Base-by-base conservation (phyloP, 106 monocot genomes). In the Dendrobium officinale region DNA sequence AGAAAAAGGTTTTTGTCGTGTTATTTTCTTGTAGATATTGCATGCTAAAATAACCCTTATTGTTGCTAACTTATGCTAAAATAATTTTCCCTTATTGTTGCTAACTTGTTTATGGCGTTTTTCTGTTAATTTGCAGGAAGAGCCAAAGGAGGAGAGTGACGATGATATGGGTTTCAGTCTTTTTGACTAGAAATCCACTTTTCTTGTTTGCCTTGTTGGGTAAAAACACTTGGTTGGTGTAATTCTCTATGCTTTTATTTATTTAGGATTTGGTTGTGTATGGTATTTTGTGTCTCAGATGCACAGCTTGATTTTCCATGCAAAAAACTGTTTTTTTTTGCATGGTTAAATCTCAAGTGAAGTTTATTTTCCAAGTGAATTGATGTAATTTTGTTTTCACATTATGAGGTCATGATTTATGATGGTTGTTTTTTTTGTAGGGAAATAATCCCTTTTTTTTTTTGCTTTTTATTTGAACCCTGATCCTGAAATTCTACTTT, bases 81-180 rank as follows among this genome's bases (percentile, higher is more conserved):
- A 27, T 22, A 44, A n/a, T 19, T 9, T 4, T n/a, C 43, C 6
- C 1, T 43, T 2, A 2, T 13, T 17, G 72, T 24, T 74, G 6
- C 18, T 44, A 37, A 74, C 74, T 74, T 43, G 33, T 33, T 66
- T 33, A 64, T 48, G 26, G 31, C 4, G 11, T 70, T 70, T 70
- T 16, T 70, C 16, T 9, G 3, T 48, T 70, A 20, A 43, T 27
- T 64, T 80, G 22, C 47, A 80, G 80, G 80, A 80, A 22, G 81
- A 81, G 24, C 41, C 72, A 18, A 81, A 81, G 74, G 81, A 81
- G 70, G 81, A 81, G 24, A 81, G 81, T 9, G 81, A 81, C 42
- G 81, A 81, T 33, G 81, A 81, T 67, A 81, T 81, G 81, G 81
- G 81, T 17, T 81, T 81, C 81, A 73, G 73, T 67, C 74, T 81